Evolutionary conservation across 2,329 filamentous ascomycete genomes (phyloP).

Genomic region (Colletotrichum sidae): DNA sequence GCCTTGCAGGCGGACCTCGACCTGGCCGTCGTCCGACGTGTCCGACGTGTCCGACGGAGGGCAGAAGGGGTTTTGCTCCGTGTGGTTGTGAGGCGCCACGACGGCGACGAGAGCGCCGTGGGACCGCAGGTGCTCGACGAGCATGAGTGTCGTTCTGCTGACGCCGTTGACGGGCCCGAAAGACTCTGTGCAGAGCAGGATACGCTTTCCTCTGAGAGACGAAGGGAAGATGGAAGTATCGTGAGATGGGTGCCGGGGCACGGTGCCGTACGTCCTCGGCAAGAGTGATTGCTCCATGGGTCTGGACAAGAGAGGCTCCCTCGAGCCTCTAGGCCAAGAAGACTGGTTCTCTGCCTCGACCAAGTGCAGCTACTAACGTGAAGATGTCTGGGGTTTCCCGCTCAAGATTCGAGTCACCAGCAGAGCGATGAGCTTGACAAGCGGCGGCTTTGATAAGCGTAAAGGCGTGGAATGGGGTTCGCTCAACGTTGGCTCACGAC

Average conservation of each 20-base stretch:
- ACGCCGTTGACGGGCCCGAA: slow-evolving; percentile 81
- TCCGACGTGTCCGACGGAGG: slow-evolving; percentile 50
- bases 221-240: slow-evolving; percentile 59
- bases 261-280: slow-evolving; percentile 15
- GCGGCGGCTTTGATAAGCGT: background rate
- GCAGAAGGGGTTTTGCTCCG: slow-evolving; percentile 65
- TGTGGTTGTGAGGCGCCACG: slow-evolving; percentile 71
- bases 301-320: background rate
- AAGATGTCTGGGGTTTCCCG: slow-evolving; percentile 4
- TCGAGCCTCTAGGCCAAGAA: too few species aligned
- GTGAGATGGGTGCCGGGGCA: slow-evolving; percentile 41
- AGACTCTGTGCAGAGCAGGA: slow-evolving; percentile 77
- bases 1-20: slow-evolving; percentile 71
- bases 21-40: slow-evolving; percentile 41
- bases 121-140: slow-evolving; percentile 74
- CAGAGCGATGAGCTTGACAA: background rate
- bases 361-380: background rate
- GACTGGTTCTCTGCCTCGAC: too few species aligned
- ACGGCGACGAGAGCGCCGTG: slow-evolving; percentile 74
- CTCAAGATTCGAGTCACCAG: slow-evolving; percentile 2
- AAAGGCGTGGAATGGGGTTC: background rate
- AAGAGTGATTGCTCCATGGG: slow-evolving; percentile 24
- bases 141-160: slow-evolving; percentile 75
- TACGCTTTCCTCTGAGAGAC: slow-evolving; percentile 67
- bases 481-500: background rate